A percentile compares a stretch with the other conserved stretches of the same genome.
These are phyloP conservation scores for Guyanaporus albipodus DNA, from an alignment of 768 basidiomycete species.

Conservation along the genomic window DNA sequence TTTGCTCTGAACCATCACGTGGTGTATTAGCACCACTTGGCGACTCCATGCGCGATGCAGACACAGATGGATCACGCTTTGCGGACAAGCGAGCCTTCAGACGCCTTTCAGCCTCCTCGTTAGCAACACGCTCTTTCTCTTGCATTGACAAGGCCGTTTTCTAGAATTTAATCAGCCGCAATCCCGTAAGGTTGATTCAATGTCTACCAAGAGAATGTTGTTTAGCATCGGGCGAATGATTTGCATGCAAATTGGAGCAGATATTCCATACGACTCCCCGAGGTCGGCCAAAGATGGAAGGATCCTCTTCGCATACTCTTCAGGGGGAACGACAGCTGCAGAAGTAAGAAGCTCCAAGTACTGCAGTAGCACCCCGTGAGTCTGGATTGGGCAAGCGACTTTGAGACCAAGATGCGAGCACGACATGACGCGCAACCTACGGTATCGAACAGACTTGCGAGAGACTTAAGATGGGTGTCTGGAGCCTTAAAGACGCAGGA, in stretches of 20 bases:
- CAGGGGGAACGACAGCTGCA: conserved; percentile 58
- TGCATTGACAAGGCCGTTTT: conserved; percentile 57
- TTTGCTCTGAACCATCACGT: conserved; percentile 25
- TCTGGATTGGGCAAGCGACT: conserved; percentile 44
- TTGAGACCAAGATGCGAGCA: conserved; percentile 18
- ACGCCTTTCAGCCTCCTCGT: conserved; percentile 75
- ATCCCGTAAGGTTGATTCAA: not conserved
- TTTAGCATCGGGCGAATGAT: conserved; percentile 83
- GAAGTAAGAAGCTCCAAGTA: conserved; percentile 85
- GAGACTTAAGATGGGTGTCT: conserved; percentile 78
- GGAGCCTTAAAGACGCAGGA: conserved; percentile 72
- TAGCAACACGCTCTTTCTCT: conserved; percentile 65
- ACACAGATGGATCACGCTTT: conserved; percentile 62
- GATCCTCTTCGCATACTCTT: conserved; percentile 70
- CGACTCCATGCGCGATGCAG: conserved; percentile 60
- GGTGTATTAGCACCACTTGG: conserved; percentile 40
- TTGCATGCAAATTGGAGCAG: conserved; percentile 89
- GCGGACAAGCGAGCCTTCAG: conserved; percentile 72
- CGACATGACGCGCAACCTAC: conserved; percentile 46
- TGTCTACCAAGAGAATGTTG: conserved; percentile 52
- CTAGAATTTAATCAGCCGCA: conserved; percentile 32
- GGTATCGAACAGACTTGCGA: conserved; percentile 84
- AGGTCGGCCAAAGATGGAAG: conserved; percentile 75
- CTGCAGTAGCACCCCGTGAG: conserved; percentile 88
- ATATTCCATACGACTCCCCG: conserved; percentile 72